These are phyloP conservation scores for Fusarium mundagurra DNA, from an alignment of 2,329 filamentous ascomycete species.

Conservation along the genomic window DNA sequence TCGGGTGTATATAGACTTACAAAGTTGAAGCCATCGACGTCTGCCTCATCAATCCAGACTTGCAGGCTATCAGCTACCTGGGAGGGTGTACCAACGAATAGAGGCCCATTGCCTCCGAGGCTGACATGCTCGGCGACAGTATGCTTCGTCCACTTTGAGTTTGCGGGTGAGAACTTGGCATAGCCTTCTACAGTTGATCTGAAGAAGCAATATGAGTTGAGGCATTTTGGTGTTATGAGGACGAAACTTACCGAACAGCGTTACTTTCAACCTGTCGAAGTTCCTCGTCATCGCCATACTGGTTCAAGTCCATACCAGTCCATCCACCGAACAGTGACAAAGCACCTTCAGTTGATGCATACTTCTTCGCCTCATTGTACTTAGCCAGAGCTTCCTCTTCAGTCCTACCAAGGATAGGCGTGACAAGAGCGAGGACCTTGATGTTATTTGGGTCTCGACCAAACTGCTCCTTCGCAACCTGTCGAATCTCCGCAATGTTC, in stretches of 20 bases:
- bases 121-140: constrained; percentile 75
- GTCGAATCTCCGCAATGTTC: constrained; percentile 70
- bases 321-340: constrained; percentile 78
- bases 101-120: constrained; percentile 73
- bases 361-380: constrained; percentile 67
- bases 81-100: constrained; percentile 70
- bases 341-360: constrained; percentile 71
- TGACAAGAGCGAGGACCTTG: constrained; percentile 74
- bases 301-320: constrained; percentile 68
- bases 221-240: background rate
- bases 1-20: constrained; percentile 52
- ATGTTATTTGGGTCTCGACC: constrained; percentile 69
- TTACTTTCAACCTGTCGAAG: constrained; percentile 70
- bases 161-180: constrained; percentile 65
- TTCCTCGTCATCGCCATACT: constrained; percentile 73
- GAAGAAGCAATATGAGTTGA: background rate
- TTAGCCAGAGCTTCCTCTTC: constrained; percentile 74
- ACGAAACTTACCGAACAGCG: constrained; percentile 57
- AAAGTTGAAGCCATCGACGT: constrained; percentile 80
- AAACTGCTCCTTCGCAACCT: constrained; percentile 60
- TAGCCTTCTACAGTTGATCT: constrained; percentile 66
- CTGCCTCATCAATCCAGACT: constrained; percentile 72
- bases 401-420: constrained; percentile 71
- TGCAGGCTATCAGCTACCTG: constrained; percentile 75
- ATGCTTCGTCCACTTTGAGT: constrained; percentile 76